Evolutionary conservation across 2,329 filamentous ascomycete genomes (phyloP).

Genomic region (Fusarium bulbicola): DNA sequence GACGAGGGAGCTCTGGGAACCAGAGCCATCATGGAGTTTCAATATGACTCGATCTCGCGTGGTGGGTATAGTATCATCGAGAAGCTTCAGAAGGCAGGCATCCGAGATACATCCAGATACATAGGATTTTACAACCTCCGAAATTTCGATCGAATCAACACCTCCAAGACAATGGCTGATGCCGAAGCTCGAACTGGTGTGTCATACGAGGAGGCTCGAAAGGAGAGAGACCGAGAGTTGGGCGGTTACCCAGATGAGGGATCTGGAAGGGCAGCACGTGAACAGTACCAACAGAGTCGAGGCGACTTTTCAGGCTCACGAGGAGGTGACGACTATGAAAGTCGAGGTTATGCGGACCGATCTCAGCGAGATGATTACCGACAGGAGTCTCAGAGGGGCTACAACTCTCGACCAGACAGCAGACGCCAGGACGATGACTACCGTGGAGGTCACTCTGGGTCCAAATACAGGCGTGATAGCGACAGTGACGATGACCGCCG

Average conservation of each 20-base stretch:
- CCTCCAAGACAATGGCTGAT: slow-evolving; percentile 66
- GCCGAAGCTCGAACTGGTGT: slow-evolving; percentile 72
- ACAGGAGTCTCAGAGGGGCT: not conserved
- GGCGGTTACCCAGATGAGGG: slow-evolving; percentile 53
- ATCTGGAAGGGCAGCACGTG: slow-evolving; percentile 25
- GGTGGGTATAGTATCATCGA: slow-evolving; percentile 83
- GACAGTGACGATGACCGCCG: not conserved
- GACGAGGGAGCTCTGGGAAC: slow-evolving; percentile 78
- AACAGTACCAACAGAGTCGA: slow-evolving; percentile 18
- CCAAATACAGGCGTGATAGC: not conserved
- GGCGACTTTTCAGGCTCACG: slow-evolving; percentile 13
- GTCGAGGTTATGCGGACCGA: not conserved
- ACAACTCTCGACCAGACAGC: not conserved
- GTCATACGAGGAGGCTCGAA: slow-evolving; percentile 71
- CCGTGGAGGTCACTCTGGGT: not conserved
- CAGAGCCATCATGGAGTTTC: slow-evolving; percentile 87
- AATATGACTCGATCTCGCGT: slow-evolving; percentile 82
- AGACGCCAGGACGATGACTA: slow-evolving; percentile 14
- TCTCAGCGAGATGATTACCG: slow-evolving; percentile 3
- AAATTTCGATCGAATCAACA: slow-evolving; percentile 86
- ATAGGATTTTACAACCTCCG: slow-evolving; percentile 87
- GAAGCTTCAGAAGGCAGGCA: slow-evolving; percentile 71
- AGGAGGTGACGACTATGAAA: slow-evolving; percentile 8
- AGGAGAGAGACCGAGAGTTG: slow-evolving; percentile 68
- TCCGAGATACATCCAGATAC: slow-evolving; percentile 74